These are phyloP conservation scores for Hypoxylon sp. DNA, from an alignment of 2,329 filamentous ascomycete genomes.

Conservation along the genomic window DNA sequence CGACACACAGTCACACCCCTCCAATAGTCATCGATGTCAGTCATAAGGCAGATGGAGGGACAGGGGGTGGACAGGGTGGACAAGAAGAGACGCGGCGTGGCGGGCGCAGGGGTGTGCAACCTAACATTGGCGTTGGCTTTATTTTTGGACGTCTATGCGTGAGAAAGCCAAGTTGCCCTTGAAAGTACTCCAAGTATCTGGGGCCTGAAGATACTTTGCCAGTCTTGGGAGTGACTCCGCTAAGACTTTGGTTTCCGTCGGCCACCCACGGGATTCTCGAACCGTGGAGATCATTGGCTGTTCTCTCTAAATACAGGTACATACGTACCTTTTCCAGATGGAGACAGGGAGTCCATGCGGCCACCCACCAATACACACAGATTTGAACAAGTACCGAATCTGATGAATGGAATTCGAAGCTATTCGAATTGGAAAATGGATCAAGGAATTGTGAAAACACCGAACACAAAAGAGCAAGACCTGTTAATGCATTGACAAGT, in stretches of 20 bases:
- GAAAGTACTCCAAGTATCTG: slow-evolving; percentile 26
- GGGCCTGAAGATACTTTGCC: slow-evolving; percentile 36
- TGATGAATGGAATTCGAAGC: slow-evolving; percentile 16
- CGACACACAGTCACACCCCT: slow-evolving; percentile 45
- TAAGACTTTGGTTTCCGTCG: slow-evolving; percentile 17
- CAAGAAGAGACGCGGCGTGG: slow-evolving; percentile 40
- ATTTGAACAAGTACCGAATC: slow-evolving; percentile 8
- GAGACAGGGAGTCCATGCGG: neutral
- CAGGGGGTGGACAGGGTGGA: too few species aligned
- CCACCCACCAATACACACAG: slow-evolving; percentile 3
- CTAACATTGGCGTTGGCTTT: slow-evolving; percentile 39
- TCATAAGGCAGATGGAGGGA: slow-evolving; percentile 46
- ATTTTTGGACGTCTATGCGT: slow-evolving; percentile 35
- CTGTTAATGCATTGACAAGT: slow-evolving; percentile 25
- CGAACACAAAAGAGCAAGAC: neutral
- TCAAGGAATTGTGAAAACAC: too few species aligned
- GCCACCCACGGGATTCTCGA: slow-evolving; percentile 22
- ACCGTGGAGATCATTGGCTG: slow-evolving; percentile 1
- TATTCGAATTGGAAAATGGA: slow-evolving; percentile 12
- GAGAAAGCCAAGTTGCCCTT: slow-evolving; percentile 21
- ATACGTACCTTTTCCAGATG: slow-evolving; percentile 1
- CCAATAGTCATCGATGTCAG: slow-evolving; percentile 42
- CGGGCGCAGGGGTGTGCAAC: slow-evolving; percentile 41
- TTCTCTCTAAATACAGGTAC: neutral
- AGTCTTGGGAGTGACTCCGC: slow-evolving; percentile 36